Base-by-base conservation (phyloP, 495 filamentous ascomycete species). In the Monascus purpureus region DNA sequence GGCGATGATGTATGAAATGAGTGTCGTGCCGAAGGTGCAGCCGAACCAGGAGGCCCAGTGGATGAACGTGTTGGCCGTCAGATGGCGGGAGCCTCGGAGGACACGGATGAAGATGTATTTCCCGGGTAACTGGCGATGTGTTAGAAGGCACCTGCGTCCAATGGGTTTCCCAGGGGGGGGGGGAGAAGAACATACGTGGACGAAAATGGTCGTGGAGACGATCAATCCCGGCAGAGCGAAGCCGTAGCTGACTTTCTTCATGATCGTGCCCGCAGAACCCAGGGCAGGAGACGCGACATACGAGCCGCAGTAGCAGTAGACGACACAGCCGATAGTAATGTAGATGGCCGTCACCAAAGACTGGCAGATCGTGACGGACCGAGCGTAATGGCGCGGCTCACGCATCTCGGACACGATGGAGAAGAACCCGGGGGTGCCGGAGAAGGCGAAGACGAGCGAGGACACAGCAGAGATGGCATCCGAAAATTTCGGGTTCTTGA, bases 391-490 rank as follows among this genome's bases (percentile, higher is more conserved):
- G 13, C 37, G 39, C 0, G 76, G 78, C 0, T 75, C 70, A 36
- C 75, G 72, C 70, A 86, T 79, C 50, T 86, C 80, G 19, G 74
- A 67, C 42, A 77, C 75, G 49, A 87, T 78, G 13, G 62, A 65
- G 59, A 85, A 82, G 65, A 63, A 78, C 42, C 53, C 77, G 31
- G 68, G 77, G 41, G 59, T 77, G 40, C 71, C 80, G 8, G 57
- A 43, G 55, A 46, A 63, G 14, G 80, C 77, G 42, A 84, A 80
- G 34, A 77, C 60, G 18, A 84, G 71, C 43, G 82, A 75, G n/a
- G 70, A 68, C 15, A 81, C 61, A 6, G 75, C 72, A 20, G 75
- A 65, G 36, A 83, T 55, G 13, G 48, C 55, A 11, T 53, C 39
- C 7, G 38, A 33, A 29, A 63, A 61, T 3, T 35, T 37, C 2